Base-by-base conservation (phyloP, 169 alveolate species). In the Toxoplasma gondii region DNA sequence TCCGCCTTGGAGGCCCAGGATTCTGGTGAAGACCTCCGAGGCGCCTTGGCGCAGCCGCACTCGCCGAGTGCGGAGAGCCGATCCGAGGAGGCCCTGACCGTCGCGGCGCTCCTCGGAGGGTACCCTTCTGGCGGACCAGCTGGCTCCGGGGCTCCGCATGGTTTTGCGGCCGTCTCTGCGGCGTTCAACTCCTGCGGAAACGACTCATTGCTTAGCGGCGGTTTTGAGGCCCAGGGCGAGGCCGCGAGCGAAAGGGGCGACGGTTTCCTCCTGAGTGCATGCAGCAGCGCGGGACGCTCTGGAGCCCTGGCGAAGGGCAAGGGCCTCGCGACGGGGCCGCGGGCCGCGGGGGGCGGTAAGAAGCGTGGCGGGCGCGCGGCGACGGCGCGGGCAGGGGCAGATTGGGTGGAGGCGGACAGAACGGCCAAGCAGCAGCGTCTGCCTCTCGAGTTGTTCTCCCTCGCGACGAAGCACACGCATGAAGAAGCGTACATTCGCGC, bases 311-410 rank as follows among this genome's bases (percentile, higher is more conserved):
- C 34, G 7, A 64, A 64, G 74, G 74, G 34, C 31, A 64, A 64
- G 74, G 29, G 74, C 74, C n/a, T 64, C 22, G 74, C 34, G 24
- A 31, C 74, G 74, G 74, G 74, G 1, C 34, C 9, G 74, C 74
- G 74, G 74, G 22, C 74, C n/a, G n/a, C 74, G 34, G 74, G 74
- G 34, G 86, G 86, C 39, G 86, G 86, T 10, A 78, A 78, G 86
- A 78, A 78, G 45, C 90, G 90, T 38, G 67, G 67, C n/a, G 64
- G 90, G 12, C 90, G 90, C 12, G 90, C 90, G n/a, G 53, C 53
- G 53, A 43, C 53, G 19, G 69, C 67, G 53, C 19, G 67, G 36
- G 90, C 38, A 2, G 54, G 90, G 36, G 67, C 36, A 2, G 90
- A 82, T 4, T n/a, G 39, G 27, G 43, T 19, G 29, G 90, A 38